These are phyloP conservation scores for Cystofilobasidium ferigula DNA, from an alignment of 768 basidiomycete species.

Conservation along the genomic window DNA sequence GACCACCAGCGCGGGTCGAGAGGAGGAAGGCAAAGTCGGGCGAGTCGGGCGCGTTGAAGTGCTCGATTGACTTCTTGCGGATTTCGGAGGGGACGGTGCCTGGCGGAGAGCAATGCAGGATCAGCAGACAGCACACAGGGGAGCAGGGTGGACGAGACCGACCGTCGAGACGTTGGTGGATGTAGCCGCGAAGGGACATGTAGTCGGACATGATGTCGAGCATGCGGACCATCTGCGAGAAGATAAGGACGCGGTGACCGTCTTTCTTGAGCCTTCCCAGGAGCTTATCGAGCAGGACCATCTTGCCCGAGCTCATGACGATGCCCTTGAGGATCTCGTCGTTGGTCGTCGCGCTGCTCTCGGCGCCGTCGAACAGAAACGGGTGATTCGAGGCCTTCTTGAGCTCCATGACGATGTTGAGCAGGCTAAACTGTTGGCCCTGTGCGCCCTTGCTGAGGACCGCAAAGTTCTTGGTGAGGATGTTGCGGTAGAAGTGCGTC, in stretches of 20 bases:
- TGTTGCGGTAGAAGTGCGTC: conserved; percentile 98
- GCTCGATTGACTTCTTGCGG: conserved; percentile 89
- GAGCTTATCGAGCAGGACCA: conserved; percentile 95
- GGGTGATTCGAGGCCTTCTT: conserved; percentile 98
- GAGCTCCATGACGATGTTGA: conserved; percentile 98
- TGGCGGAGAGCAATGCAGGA: conserved; percentile 21
- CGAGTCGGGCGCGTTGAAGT: conserved; percentile 86
- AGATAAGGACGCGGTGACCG: conserved; percentile 93
- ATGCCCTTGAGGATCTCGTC: conserved; percentile 90
- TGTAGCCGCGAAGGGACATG: conserved; percentile 77
- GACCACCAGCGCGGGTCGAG: conserved; percentile 89
- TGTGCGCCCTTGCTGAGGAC: conserved; percentile 74
- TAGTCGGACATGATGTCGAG: conserved; percentile 97
- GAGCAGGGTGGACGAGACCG: conserved; percentile 32
- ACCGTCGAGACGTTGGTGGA: conserved; percentile 89
- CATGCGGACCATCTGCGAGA: conserved; percentile 98
- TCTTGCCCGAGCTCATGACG: conserved; percentile 96
- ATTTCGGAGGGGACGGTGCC: conserved; percentile 70
- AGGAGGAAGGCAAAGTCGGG: conserved; percentile 94
- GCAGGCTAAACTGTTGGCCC: conserved; percentile 72
- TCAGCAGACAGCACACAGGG: background rate
- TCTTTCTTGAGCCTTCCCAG: conserved; percentile 79
- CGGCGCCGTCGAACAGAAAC: conserved; percentile 93
- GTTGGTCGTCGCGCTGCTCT: conserved; percentile 47
- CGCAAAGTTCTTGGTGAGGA: conserved; percentile 90